Base-by-base conservation (phyloP, 768 basidiomycete genomes). In the Boletus vinaceobasis region DNA sequence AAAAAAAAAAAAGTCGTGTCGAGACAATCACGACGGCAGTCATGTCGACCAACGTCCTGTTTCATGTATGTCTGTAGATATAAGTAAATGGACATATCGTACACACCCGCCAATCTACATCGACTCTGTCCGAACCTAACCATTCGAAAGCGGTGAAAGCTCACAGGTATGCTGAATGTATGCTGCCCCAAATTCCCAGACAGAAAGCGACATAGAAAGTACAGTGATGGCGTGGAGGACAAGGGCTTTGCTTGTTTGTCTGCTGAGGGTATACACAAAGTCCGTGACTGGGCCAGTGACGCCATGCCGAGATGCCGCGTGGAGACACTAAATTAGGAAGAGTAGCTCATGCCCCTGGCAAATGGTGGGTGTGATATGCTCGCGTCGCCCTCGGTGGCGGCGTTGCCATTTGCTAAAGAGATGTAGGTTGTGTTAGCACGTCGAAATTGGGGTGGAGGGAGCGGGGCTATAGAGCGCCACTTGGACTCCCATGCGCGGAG, bases 401-500 rank as follows among this genome's bases (percentile, higher is more conserved):
- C 48, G 26, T 35, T 40, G 26, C 29, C 54, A 10, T 3, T 40
- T 17, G 44, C 56, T 14, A 54, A 7, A 0, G 63, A 39, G 8
- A 43, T 53, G 38, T 63, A 63, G 27, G 69, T 70, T 6, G 69
- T 70, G 17, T 62, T 70, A 1, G 69, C 62, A n/a, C 69, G 69
- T 7, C 69, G 62, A 31, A 65, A 60, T 5, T 70, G 66, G 9
- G 64, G 60, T 4, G 44, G 54, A 13, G 69, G 56, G 0, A 45
- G 38, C 2, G 63, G 43, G 0, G 49, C 43, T 1, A 43, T 47
- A 6, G 69, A 60, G 10, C 60, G 65, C 73, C 73, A 73, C 38
- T 54, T 63, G 9, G 31, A 53, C 55, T 86, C 85, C 84, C 84
- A 87, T 27, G 83, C 81, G 21, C 77, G 74, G 14, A 87, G 69